Conservation (phyloP, 257 asterid species). For the Asclepias syriaca region DNA sequence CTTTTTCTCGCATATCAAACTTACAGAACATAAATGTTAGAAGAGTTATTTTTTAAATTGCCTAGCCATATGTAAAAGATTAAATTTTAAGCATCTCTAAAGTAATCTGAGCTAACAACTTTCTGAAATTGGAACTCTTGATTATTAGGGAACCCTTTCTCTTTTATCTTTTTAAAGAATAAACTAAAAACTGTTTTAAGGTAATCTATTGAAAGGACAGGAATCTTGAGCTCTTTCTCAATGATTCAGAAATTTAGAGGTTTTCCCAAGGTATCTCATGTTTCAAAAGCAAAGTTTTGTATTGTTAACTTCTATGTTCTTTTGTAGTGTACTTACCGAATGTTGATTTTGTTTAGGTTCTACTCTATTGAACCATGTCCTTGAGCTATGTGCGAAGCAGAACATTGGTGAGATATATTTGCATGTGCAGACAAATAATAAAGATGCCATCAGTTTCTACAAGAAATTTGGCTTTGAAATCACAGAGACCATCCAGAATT, state of each 20-base stretch:
- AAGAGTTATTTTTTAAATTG: background rate
- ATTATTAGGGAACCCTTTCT: background rate
- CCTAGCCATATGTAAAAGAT: background rate
- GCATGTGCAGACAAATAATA: conserved; percentile 92
- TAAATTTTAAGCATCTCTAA: background rate
- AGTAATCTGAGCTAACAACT: background rate
- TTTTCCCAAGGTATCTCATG: background rate
- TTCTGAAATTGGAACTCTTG: background rate
- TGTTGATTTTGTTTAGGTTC: conserved; percentile 49
- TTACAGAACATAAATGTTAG: background rate
- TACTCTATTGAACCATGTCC: conserved; percentile 70
- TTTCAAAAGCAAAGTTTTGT: background rate
- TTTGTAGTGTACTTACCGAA: background rate
- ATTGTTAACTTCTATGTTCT: background rate
- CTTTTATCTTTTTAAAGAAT: too few species aligned
- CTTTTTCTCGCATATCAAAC: background rate
- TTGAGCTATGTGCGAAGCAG: conserved; percentile 73
- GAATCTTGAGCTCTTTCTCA: background rate
- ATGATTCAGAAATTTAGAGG: background rate
- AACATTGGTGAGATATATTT: conserved; percentile 77
- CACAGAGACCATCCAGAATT: conserved; percentile 79
- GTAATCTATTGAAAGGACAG: background rate
- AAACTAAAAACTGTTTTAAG: too few species aligned
- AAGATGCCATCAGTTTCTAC: conserved; percentile 89
- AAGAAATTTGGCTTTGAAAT: conserved; percentile 83